Evolutionary conservation across 1,284 basidiomycete genomes (phyloP).

Genomic region (Pseudozyma hubeiensis): DNA sequence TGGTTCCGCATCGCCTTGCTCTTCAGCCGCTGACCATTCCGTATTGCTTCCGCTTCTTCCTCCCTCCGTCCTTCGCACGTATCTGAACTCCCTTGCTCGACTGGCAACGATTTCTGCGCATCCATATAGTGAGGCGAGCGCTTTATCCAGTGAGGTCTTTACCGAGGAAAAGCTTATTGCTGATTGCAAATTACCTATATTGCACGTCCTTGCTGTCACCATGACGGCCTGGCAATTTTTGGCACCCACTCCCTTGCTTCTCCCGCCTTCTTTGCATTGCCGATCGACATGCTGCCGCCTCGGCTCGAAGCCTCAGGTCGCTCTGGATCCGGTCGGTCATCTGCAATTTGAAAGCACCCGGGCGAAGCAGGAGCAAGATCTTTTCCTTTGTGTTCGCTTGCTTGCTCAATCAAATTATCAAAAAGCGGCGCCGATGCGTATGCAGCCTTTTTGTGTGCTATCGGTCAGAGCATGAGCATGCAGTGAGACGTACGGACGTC

Average conservation of each 20-base stretch:
- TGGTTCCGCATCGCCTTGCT: too few species aligned
- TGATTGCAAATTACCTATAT: conserved; percentile 67
- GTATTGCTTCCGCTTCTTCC: not conserved
- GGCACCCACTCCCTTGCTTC: conserved; percentile 42
- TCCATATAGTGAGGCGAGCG: conserved; percentile 59
- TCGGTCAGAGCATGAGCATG: too few species aligned
- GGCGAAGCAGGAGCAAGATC: conserved; percentile 20
- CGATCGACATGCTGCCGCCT: not conserved
- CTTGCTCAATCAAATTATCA: too few species aligned
- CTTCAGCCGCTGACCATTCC: not conserved
- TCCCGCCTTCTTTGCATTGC: conserved; percentile 16
- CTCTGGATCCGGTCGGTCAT: not conserved
- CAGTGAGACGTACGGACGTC: too few species aligned
- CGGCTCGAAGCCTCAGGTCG: conserved; percentile 27
- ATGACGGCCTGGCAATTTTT: conserved; percentile 65
- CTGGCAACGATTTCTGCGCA: conserved; percentile 7
- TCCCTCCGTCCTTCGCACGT: not conserved
- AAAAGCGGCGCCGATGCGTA: too few species aligned
- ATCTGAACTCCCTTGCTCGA: not conserved
- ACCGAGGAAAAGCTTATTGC: conserved; percentile 66
- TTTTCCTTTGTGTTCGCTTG: too few species aligned
- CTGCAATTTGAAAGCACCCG: conserved; percentile 4
- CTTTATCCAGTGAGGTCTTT: conserved; percentile 65
- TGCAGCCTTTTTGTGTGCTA: too few species aligned
- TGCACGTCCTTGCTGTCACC: conserved; percentile 61